Conservation (phyloP, 164 flowering plant species). For the Stephania yunnanensis region DNA sequence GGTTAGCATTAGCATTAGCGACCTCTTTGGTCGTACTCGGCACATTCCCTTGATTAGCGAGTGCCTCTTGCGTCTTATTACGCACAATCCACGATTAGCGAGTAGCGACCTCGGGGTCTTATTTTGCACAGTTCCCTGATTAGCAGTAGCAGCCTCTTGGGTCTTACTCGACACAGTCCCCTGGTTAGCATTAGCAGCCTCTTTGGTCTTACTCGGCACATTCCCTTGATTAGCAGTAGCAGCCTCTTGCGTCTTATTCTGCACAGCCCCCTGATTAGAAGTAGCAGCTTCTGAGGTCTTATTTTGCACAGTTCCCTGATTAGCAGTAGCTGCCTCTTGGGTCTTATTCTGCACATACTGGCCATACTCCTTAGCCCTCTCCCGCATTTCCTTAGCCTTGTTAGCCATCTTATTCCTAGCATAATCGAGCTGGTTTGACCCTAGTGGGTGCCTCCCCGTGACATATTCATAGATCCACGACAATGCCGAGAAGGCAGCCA, state of each 20-base stretch:
- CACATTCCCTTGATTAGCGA: no score
- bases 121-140: background rate
- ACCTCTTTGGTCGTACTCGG: no score
- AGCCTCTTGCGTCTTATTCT: background rate
- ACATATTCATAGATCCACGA: conserved; percentile 46
- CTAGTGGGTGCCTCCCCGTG: conserved; percentile 41
- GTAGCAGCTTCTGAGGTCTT: background rate
- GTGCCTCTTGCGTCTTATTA: no score
- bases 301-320: no score
- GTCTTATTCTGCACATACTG: conserved; percentile 34
- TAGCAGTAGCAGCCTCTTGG: conserved; percentile 22
- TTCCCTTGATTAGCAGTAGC: background rate
- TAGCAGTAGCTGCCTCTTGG: conserved; percentile 23
- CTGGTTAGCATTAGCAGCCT: background rate
- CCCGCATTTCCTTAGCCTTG: conserved; percentile 39
- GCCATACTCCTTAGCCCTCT: conserved; percentile 46
- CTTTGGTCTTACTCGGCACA: no score
- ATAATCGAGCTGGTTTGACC: conserved; percentile 40
- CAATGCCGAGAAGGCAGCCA: conserved; percentile 37
- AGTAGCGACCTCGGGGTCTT: no score
- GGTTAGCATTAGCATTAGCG: no score
- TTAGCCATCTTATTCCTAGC: conserved; percentile 31
- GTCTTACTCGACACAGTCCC: conserved; percentile 28
- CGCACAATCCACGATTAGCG: no score
- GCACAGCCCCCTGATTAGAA: background rate